Evolutionary conservation across 148 eudicot genomes (phyloP).

Genomic region (Camellia sinensis): DNA sequence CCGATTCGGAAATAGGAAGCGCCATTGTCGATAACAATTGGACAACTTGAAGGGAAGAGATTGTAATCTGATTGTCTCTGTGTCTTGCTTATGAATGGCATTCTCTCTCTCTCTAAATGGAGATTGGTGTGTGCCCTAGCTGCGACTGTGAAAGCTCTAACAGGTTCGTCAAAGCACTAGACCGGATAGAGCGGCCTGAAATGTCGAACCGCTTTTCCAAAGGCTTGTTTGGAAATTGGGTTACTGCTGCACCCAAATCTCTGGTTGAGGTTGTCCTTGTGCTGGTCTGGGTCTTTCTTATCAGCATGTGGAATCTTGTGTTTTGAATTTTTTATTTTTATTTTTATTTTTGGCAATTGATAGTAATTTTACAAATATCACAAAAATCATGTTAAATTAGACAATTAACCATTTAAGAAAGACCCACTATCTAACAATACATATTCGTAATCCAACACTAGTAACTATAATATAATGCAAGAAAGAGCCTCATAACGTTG

Average conservation of each 20-base stretch:
- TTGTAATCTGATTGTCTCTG: constrained; percentile 78
- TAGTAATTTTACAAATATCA: too few relatives aligned
- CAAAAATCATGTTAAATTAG: too few relatives aligned
- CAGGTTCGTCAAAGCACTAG: background rate
- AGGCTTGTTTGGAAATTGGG: background rate
- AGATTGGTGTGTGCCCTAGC: constrained; percentile 17
- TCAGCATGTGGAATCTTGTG: too few relatives aligned
- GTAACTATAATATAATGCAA: too few relatives aligned
- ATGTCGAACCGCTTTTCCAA: background rate
- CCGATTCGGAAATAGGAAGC: constrained; percentile 92
- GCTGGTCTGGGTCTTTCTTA: too few relatives aligned
- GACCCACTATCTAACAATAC: too few relatives aligned
- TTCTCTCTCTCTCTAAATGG: constrained; percentile 15
- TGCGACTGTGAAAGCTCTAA: constrained; percentile 1
- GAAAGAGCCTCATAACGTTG: too few relatives aligned
- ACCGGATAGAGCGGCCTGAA: background rate
- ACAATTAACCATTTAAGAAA: too few relatives aligned
- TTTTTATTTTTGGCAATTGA: too few relatives aligned
- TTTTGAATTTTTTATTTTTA: too few relatives aligned
- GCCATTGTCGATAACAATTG: constrained; percentile 96
- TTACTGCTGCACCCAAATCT: background rate
- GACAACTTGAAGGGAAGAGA: constrained; percentile 50
- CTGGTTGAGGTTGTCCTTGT: background rate
- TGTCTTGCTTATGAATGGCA: constrained; percentile 81
- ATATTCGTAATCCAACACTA: too few relatives aligned